These are phyloP conservation scores for Lathyrus sativus DNA, from an alignment of 306 rosid genomes.

Conservation along the genomic window DNA sequence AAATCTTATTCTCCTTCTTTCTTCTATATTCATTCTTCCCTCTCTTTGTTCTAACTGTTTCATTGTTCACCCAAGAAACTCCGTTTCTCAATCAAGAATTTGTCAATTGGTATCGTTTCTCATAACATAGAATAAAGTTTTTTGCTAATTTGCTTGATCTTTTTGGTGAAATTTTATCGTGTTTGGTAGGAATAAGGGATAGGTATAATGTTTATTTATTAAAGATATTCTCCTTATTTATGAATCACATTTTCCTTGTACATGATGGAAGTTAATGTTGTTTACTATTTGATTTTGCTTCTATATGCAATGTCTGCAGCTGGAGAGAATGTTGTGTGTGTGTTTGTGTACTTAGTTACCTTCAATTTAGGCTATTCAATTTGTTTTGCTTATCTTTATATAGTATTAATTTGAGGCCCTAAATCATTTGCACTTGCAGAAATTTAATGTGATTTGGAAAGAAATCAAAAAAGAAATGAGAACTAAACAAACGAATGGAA, in stretches of 20 bases:
- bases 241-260: constrained; percentile 6
- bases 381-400: constrained; percentile 24
- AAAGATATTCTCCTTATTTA: constrained; percentile 45
- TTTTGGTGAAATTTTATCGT: constrained; percentile 10
- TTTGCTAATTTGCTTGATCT: not conserved
- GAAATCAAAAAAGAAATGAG: too few species aligned
- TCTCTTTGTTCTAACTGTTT: too few species aligned
- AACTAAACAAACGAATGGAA: too few species aligned
- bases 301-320: not conserved
- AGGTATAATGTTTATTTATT: constrained; percentile 62
- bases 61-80: too few species aligned
- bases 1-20: too few species aligned
- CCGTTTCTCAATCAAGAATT: too few species aligned
- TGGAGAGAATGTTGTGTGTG: not conserved
- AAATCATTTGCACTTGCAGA: too few species aligned
- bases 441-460: too few species aligned
- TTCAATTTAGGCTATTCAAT: constrained; percentile 3
- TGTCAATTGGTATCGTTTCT: too few species aligned
- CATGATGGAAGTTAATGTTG: constrained; percentile 5
- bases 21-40: too few species aligned
- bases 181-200: constrained; percentile 64
- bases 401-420: not conserved
- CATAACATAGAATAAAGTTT: not conserved
- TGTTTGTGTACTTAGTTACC: not conserved
- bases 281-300: constrained; percentile 6